Evolutionary conservation across 768 basidiomycete genomes (phyloP).

Genomic region (Lactifluus pinguis): DNA sequence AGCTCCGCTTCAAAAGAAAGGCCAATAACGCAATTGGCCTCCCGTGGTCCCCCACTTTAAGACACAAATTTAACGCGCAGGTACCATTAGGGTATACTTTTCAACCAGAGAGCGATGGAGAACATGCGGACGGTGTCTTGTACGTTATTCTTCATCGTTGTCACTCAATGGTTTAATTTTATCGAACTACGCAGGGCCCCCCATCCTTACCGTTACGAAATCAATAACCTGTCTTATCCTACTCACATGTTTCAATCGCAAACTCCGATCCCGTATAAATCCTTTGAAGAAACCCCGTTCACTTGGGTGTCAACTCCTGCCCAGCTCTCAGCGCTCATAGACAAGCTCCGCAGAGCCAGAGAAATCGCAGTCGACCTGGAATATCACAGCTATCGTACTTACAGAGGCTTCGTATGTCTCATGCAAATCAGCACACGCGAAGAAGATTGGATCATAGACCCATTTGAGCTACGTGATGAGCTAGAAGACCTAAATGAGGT

Average conservation of each 20-base stretch:
- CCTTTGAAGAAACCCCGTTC: slow-evolving; percentile 61
- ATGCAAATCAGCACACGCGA: slow-evolving; percentile 86
- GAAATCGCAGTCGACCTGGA: slow-evolving; percentile 95
- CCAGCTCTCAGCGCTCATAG: slow-evolving; percentile 54
- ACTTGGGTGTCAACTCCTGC: slow-evolving; percentile 57
- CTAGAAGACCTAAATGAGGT: slow-evolving; percentile 71
- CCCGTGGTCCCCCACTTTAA: slow-evolving; percentile 60
- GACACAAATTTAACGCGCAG: slow-evolving; percentile 74
- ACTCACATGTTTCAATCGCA: slow-evolving; percentile 49
- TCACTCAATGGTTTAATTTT: neutral
- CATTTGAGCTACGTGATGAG: slow-evolving; percentile 64
- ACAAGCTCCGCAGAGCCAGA: slow-evolving; percentile 47
- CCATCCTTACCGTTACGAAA: slow-evolving; percentile 86
- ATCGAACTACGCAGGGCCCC: slow-evolving; percentile 24
- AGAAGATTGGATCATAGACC: slow-evolving; percentile 83
- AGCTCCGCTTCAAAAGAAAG: slow-evolving; percentile 55
- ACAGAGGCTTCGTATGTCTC: slow-evolving; percentile 80
- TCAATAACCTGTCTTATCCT: slow-evolving; percentile 64
- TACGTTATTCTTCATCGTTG: neutral
- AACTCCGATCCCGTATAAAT: slow-evolving; percentile 41
- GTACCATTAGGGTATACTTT: slow-evolving; percentile 69
- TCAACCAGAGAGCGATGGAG: slow-evolving; percentile 26
- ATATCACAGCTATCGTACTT: slow-evolving; percentile 83
- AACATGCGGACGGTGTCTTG: slow-evolving; percentile 15
- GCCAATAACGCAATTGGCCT: slow-evolving; percentile 46